Evolutionary conservation across 805 yeast species (phyloP), one percentile per base, ranked within the genome.

Genomic region (Saturnispora besseyi): DNA sequence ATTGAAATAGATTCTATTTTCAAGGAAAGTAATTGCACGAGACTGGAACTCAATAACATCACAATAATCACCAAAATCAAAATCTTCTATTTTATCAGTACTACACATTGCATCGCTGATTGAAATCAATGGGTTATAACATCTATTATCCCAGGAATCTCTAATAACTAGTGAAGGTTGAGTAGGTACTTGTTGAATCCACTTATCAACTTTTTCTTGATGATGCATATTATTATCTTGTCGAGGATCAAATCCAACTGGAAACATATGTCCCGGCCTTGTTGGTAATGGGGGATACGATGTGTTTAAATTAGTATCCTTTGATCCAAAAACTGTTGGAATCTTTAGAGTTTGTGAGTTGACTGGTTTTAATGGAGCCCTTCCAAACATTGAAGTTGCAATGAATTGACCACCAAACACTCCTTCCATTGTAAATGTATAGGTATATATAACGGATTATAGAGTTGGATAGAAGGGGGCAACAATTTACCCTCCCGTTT

Each of bases 101-200:
- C 57, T 53, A 10, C 53, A 43, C 4, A 54, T 58, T 12, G 40
- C 18, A 11, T 61, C 59, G 4, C 57, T 55, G 2, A 71, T 63
- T 3, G 72, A 71, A 4, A 68, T 61, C 4, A 61, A 62, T 0
- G 76, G 80, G 0, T 82, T 77, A 53, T 72, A 79, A 54, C 83
- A 78, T n/a, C 72, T 73, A 45, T 61, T 66, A 26, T 58, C 56
- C 73, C 71, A 72, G 15, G 48, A 36, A 6, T 46, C 54, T 5
- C 55, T 51, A 5, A 45, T 59, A 22, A 40, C 44, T 18, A 62
- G 53, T 0, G 66, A 59, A 46, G 65, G 70, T 3, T 34, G 12
- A 8, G 72, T 59, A 1, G 90, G 90, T 3, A 85, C 73, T 29
- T 71, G 69, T 3, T 67, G 66, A 33, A 85, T 74, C 93, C 93